These are phyloP conservation scores for Russula sp. DNA, from an alignment of 768 basidiomycete genomes.

Conservation along the genomic window DNA sequence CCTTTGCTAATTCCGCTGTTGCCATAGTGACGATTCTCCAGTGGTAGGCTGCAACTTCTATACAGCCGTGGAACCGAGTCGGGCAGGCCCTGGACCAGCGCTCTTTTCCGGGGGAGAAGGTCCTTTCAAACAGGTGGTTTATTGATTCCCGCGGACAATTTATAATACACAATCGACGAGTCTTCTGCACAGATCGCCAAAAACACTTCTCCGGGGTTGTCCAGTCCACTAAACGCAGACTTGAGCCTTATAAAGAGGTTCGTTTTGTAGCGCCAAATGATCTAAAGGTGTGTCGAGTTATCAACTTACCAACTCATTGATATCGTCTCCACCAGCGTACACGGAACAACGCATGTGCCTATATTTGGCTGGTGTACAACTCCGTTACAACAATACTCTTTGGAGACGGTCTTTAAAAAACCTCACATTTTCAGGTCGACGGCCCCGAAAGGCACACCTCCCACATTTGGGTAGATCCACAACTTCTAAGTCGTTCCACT, in stretches of 20 bases:
- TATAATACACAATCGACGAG: conserved; percentile 30
- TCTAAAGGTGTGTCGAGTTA: no score
- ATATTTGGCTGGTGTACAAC: background rate
- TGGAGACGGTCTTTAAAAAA: background rate
- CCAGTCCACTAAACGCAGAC: conserved; percentile 19
- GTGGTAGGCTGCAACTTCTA: no score
- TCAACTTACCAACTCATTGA: conserved; percentile 29
- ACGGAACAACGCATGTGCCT: conserved; percentile 16
- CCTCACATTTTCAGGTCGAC: conserved; percentile 22
- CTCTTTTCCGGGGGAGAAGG: no score
- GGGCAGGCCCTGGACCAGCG: no score
- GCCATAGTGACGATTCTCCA: no score
- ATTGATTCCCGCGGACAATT: conserved; percentile 18
- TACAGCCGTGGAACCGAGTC: no score
- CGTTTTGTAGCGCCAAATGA: background rate
- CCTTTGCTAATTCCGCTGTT: no score
- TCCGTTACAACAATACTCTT: background rate
- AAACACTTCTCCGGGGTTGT: conserved; percentile 18
- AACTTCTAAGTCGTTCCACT: conserved; percentile 26
- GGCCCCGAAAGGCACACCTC: conserved; percentile 27
- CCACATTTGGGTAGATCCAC: conserved; percentile 27
- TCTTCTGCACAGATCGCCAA: conserved; percentile 27
- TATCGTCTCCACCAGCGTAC: conserved; percentile 17
- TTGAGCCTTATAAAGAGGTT: conserved; percentile 9
- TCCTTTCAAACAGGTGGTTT: conserved; percentile 13